Conservation (phyloP, 352 stramenopile genomes). For the Phytophthora citrophthora region DNA sequence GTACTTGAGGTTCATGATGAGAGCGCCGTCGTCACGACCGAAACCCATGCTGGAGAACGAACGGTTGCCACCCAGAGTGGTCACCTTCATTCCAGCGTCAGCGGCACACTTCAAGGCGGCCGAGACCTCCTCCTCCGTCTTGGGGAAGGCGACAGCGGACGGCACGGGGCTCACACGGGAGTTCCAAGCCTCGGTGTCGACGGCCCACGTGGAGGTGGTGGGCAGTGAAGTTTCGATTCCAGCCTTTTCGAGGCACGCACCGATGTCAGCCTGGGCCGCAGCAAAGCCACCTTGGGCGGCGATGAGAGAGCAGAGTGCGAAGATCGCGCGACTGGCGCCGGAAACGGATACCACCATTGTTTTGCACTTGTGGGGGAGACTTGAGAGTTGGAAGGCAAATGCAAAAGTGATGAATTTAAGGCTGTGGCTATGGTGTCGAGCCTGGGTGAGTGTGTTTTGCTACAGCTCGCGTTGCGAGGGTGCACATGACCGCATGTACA, state of each 20-base stretch:
- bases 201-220: conserved; percentile 21
- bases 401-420: conserved; percentile 12
- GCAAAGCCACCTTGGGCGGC: conserved; percentile 18
- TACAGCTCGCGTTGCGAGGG: too few species aligned
- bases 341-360: conserved; percentile 23
- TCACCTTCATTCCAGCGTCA: conserved; percentile 28
- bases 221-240: conserved; percentile 22
- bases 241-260: conserved; percentile 19
- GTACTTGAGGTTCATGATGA: conserved; percentile 33
- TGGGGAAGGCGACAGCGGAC: conserved; percentile 28
- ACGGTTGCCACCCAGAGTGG: conserved; percentile 33
- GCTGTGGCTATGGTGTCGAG: background rate
- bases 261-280: conserved; percentile 16
- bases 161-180: conserved; percentile 25
- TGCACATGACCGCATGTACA: too few species aligned
- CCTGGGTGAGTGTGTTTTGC: too few species aligned
- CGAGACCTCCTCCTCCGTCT: conserved; percentile 18
- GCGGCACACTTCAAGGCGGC: conserved; percentile 28
- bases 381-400: conserved; percentile 19
- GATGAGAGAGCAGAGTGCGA: conserved; percentile 34
- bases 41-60: conserved; percentile 15
- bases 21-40: conserved; percentile 32
- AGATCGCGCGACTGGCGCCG: conserved; percentile 18
- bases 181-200: conserved; percentile 31
- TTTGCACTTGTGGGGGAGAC: conserved; percentile 9